Evolutionary conservation across 306 rosid species (phyloP).

Genomic region (Corylus avellana): DNA sequence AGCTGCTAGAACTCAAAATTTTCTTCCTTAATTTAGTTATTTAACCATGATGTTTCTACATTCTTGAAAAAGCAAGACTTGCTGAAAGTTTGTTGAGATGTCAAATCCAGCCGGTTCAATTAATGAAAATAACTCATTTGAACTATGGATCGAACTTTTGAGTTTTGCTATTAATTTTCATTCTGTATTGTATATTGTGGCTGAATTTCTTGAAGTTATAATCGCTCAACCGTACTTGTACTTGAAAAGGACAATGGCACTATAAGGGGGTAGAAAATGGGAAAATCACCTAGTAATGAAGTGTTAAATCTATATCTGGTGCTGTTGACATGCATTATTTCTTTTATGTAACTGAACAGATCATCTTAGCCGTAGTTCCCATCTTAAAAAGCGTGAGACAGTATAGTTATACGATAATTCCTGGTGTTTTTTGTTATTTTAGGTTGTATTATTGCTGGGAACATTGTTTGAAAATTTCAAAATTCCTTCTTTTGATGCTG

Average conservation of each 20-base stretch:
- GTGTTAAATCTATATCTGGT: background rate
- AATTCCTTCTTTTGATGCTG: background rate
- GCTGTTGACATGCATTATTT: background rate
- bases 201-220: background rate
- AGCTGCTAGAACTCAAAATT: constrained; percentile 32
- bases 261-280: background rate
- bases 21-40: background rate
- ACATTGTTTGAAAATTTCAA: background rate
- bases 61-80: background rate
- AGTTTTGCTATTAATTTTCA: background rate
- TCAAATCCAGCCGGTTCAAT: background rate
- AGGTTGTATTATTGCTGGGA: background rate
- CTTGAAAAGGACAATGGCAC: background rate
- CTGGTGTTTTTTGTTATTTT: background rate
- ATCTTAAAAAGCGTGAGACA: background rate
- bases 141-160: background rate
- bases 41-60: background rate
- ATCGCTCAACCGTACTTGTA: background rate
- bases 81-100: background rate
- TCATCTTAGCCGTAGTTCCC: background rate
- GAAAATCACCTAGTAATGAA: background rate
- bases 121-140: background rate
- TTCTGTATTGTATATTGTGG: background rate
- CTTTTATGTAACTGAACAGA: too few species aligned
- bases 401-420: background rate